Evolutionary conservation across 176 grass and related monocot genomes (phyloP).

Genomic region (Paspalum notatum): DNA sequence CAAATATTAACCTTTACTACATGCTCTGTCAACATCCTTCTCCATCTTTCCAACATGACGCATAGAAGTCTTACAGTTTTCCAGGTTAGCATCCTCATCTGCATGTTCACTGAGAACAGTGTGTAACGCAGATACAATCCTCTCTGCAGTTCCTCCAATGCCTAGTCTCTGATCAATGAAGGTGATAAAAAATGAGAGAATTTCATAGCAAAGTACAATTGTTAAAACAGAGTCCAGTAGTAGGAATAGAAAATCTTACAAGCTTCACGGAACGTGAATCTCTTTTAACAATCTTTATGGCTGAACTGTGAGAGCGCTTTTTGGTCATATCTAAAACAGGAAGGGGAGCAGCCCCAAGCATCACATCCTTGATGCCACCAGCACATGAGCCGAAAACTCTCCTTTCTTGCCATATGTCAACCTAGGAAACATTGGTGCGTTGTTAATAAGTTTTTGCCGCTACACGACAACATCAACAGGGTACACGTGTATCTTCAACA

Average conservation of each 20-base stretch:
- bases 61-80: constrained; percentile 77
- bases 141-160: constrained; percentile 82
- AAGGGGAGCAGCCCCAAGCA: constrained; percentile 77
- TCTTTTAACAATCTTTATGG: constrained; percentile 79
- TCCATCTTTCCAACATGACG: constrained; percentile 71
- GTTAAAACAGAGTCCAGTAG: constrained; percentile 21
- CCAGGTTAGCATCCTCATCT: constrained; percentile 69
- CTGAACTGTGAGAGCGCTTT: constrained; percentile 70
- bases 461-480: constrained; percentile 6
- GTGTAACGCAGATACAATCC: constrained; percentile 83
- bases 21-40: constrained; percentile 74
- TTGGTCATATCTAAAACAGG: constrained; percentile 88
- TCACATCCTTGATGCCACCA: constrained; percentile 76
- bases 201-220: not conserved
- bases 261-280: constrained; percentile 85
- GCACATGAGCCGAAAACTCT: constrained; percentile 95
- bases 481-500: not conserved
- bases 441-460: constrained; percentile 5
- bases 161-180: constrained; percentile 75
- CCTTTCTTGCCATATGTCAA: constrained; percentile 98
- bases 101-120: constrained; percentile 63
- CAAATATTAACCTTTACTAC: constrained; percentile 67
- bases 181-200: constrained; percentile 37
- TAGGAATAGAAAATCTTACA: constrained; percentile 55
- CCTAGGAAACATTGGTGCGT: constrained; percentile 49